Conservation (phyloP, 202 grass and related monocot genomes). For the Alloteropsis angusta region DNA sequence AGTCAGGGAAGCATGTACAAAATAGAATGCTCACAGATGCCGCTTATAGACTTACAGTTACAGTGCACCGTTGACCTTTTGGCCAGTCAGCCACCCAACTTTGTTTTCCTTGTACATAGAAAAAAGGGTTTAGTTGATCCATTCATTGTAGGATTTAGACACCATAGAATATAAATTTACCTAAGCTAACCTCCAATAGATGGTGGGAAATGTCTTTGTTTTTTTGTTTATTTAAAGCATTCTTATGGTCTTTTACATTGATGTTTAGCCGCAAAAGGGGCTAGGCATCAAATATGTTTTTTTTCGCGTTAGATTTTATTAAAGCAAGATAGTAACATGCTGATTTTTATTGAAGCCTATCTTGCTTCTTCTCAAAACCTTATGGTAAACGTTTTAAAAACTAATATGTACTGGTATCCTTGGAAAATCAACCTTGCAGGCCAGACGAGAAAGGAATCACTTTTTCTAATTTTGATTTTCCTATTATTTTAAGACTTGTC, state of each 20-base stretch:
- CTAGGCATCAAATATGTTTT: background rate
- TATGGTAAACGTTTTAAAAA: background rate
- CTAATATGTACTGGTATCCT: background rate
- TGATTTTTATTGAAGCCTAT: background rate
- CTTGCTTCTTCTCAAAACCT: too few relatives aligned
- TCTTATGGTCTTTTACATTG: background rate
- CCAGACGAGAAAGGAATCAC: background rate
- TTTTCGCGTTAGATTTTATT: background rate
- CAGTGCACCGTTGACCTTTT: slow-evolving; percentile 20
- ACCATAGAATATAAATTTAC: slow-evolving; percentile 25
- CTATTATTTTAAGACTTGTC: background rate
- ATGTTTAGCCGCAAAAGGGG: slow-evolving; percentile 6
- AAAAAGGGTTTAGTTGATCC: slow-evolving; percentile 32
- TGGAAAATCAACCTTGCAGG: background rate
- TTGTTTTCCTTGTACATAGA: slow-evolving; percentile 48
- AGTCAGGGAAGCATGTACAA: slow-evolving; percentile 32
- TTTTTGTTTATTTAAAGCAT: background rate
- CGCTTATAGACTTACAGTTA: background rate
- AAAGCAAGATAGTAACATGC: background rate
- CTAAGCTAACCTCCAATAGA: slow-evolving; percentile 22
- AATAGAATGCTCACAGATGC: slow-evolving; percentile 29
- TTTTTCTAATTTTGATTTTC: background rate
- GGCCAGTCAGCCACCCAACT: slow-evolving; percentile 25
- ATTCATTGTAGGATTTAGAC: slow-evolving; percentile 49
- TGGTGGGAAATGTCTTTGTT: background rate